Conservation (phyloP, 306 rosid genomes). For the Delonix regia region DNA sequence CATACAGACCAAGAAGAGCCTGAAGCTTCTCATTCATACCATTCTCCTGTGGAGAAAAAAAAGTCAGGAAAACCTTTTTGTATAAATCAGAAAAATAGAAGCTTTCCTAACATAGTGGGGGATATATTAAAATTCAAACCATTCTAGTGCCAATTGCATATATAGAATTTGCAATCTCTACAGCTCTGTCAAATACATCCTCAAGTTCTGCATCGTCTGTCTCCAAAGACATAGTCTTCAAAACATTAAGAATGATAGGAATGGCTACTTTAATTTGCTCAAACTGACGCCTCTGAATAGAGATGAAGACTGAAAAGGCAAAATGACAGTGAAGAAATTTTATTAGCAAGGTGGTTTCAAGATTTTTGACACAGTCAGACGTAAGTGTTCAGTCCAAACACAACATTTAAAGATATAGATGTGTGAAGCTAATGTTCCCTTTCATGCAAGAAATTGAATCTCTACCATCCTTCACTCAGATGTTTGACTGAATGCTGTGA, state of each 20-base stretch:
- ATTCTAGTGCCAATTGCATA: conserved; percentile 57
- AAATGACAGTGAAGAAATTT: conserved; percentile 31
- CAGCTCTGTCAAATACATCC: conserved; percentile 56
- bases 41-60: conserved; percentile 53
- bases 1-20: conserved; percentile 77
- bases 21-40: conserved; percentile 56
- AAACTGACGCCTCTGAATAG: conserved; percentile 79
- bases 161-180: conserved; percentile 72
- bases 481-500: conserved; percentile 7
- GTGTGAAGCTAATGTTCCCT: not conserved
- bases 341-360: conserved; percentile 31
- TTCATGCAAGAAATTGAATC: not conserved
- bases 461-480: not conserved
- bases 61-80: conserved; percentile 24
- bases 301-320: conserved; percentile 64
- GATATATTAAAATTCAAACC: conserved; percentile 50
- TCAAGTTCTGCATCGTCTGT: conserved; percentile 56
- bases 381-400: conserved; percentile 24
- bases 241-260: conserved; percentile 72
- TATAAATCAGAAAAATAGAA: conserved; percentile 32
- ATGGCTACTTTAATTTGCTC: conserved; percentile 71
- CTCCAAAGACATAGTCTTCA: conserved; percentile 61
- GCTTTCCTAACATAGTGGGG: conserved; percentile 22
- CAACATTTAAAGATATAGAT: not conserved
- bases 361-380: conserved; percentile 21